Evolutionary conservation across 1,284 basidiomycete genomes (phyloP).

Genomic region (Sporisorium scitamineum): DNA sequence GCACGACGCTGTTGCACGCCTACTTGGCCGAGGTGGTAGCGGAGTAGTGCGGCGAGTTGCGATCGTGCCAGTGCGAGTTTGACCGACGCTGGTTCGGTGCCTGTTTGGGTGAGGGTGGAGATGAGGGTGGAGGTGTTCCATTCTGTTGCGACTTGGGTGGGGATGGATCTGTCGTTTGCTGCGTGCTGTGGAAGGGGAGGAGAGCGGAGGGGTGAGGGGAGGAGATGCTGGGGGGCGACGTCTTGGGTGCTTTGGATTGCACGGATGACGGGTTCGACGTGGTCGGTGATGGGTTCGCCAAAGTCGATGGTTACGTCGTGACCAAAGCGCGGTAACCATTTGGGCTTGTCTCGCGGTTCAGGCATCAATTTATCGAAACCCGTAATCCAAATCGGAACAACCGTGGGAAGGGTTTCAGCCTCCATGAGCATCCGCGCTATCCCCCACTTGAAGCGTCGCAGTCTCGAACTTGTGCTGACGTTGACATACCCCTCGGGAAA

Average conservation of each 20-base stretch:
- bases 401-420: slow-evolving; percentile 73
- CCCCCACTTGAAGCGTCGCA: slow-evolving; percentile 96
- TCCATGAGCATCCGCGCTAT: slow-evolving; percentile 75
- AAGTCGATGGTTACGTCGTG: slow-evolving; percentile 59
- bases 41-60: slow-evolving; percentile 34
- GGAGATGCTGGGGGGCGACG: slow-evolving; percentile 25
- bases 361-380: slow-evolving; percentile 72
- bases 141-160: slow-evolving; percentile 24
- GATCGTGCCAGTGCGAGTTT: slow-evolving; percentile 27
- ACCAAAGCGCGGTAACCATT: slow-evolving; percentile 58
- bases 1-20: slow-evolving; percentile 21
- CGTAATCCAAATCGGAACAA: slow-evolving; percentile 93
- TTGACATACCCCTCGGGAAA: slow-evolving; percentile 94
- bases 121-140: slow-evolving; percentile 30
- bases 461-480: slow-evolving; percentile 73
- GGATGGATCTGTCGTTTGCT: slow-evolving; percentile 15
- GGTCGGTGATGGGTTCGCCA: slow-evolving; percentile 53
- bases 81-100: background rate
- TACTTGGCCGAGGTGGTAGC: slow-evolving; percentile 31
- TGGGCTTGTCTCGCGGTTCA: slow-evolving; percentile 58
- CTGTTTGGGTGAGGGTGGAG: background rate
- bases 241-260: slow-evolving; percentile 12
- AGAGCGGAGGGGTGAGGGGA: slow-evolving; percentile 20
- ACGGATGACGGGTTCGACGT: slow-evolving; percentile 28
- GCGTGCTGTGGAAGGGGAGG: background rate